Percentiles rank a stretch among this genome's conserved stretches.
phyloP scores from a whole-genome alignment of 257 asterid species.

The Leptodermis oblonga region DNA sequence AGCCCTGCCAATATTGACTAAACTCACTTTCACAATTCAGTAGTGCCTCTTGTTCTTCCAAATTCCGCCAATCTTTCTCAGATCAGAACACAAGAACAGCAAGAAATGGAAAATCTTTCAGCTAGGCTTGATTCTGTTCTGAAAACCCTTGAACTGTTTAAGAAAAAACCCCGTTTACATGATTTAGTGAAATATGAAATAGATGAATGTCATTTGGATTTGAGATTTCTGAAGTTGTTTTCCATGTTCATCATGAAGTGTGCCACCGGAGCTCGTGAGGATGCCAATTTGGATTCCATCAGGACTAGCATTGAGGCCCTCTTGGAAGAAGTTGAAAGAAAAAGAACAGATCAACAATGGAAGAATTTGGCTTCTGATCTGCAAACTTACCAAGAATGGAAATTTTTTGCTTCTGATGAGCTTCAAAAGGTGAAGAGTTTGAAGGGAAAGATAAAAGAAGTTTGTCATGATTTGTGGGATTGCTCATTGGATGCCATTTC shows the following conservation, averaged over 20 bases:
- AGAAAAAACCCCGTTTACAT: neutral
- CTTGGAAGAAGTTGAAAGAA: neutral
- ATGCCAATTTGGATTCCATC: neutral
- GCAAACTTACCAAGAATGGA: no score
- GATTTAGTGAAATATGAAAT: neutral
- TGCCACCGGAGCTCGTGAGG: neutral
- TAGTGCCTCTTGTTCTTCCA: neutral
- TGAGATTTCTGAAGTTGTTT: conserved; percentile 4
- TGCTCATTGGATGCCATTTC: neutral
- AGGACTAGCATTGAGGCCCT: neutral
- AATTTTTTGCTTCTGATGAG: no score
- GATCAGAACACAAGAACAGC: no score
- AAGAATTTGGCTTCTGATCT: neutral
- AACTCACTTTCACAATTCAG: no score
- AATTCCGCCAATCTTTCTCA: neutral
- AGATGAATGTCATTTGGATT: neutral
- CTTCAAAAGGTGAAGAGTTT: neutral
- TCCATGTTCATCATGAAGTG: neutral
- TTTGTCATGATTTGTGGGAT: neutral
- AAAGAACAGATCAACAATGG: neutral
- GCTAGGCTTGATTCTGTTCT: neutral
- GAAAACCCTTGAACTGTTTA: neutral
- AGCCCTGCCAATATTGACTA: neutral
- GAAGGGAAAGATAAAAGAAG: neutral
- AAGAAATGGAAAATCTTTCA: neutral